phyloP scores from a whole-genome alignment of 805 yeast genomes.

The Sugiyamaella lignohabitans region DNA sequence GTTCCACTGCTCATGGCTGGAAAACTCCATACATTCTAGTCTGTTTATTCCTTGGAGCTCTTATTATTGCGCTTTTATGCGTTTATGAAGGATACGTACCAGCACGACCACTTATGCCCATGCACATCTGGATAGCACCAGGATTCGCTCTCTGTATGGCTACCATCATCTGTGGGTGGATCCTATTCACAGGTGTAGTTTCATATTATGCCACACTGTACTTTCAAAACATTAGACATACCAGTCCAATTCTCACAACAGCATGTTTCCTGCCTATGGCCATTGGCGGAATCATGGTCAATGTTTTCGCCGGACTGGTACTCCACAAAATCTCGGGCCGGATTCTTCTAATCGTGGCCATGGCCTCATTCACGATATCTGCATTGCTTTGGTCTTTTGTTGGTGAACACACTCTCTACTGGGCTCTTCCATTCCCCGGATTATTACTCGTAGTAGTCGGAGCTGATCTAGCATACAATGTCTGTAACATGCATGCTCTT shows the following conservation, averaged over 20 bases:
- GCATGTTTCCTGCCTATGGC: constrained; percentile 41
- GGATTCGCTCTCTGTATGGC: constrained; percentile 38
- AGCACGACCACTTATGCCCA: constrained; percentile 43
- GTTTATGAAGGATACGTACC: constrained; percentile 38
- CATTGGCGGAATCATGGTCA: constrained; percentile 37
- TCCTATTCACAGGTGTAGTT: constrained; percentile 37
- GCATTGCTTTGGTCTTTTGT: constrained; percentile 40
- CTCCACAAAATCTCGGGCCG: constrained; percentile 41
- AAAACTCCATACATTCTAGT: constrained; percentile 42
- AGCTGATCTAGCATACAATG: constrained; percentile 44
- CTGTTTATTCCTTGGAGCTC: constrained; percentile 36
- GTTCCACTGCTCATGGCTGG: constrained; percentile 39
- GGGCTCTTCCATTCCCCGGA: constrained; percentile 44
- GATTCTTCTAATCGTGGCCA: constrained; percentile 34
- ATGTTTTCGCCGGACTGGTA: constrained; percentile 40
- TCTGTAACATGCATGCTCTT: constrained; percentile 39
- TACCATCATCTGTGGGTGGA: constrained; percentile 36
- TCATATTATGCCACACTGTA: constrained; percentile 38
- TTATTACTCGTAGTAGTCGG: constrained; percentile 38
- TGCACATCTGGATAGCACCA: constrained; percentile 36
- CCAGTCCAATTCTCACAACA: constrained; percentile 38
- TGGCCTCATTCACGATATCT: constrained; percentile 33
- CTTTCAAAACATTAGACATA: constrained; percentile 37
- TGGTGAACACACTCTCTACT: constrained; percentile 33
- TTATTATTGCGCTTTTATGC: constrained; percentile 31